Base-by-base conservation (phyloP, 1,284 basidiomycete genomes). In the Cryptococcus sp. region DNA sequence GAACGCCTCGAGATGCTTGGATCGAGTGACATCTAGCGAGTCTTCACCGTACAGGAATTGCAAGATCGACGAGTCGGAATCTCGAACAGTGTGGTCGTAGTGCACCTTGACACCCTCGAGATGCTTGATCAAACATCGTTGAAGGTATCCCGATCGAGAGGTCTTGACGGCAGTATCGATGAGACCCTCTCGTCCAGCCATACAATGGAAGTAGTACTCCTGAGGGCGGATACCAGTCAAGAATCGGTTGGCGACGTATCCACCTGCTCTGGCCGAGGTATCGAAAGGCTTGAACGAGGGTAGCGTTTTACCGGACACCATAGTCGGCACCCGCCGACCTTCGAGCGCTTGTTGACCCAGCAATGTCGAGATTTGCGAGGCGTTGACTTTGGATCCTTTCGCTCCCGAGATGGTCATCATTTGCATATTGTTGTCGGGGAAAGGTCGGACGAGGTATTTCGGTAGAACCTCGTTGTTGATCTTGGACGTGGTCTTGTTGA, bases 131-230 rank as follows among this genome's bases (percentile, higher is more conserved):
- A 98, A 78, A 76, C 95, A 98, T 50, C 95, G 83, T 71, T 99
- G 95, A 39, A 99, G 80, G 72, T 99, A 99, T 21, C 95, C 95
- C 10, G 95, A 99, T 57, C 95, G 89, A 57, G 88, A 90, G 5
- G 95, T 99, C 76, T 99, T 99, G 74, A 99, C 95, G 43, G 95
- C 95, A 10, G 95, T 99, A 71, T 99, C 95, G 66, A 98, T 99
- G 28, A 99, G 80, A 71, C 95, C 95, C 76, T 98, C 95, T 62
- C 95, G 84, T 47, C 95, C 95, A 52, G 95, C 93, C 95, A 99
- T 99, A 73, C 95, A 97, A 76, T 98, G 95, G 81, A 99, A 99
- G 77, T 97, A 99, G 76, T 97, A 99, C 73, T 99, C 95, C 71
- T 99, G 95, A 0, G 95, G 95, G 56, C 87, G 89, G 69, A 99